Conservation (phyloP, 805 yeast genomes). For the Lipomyces yamanashiensis region DNA sequence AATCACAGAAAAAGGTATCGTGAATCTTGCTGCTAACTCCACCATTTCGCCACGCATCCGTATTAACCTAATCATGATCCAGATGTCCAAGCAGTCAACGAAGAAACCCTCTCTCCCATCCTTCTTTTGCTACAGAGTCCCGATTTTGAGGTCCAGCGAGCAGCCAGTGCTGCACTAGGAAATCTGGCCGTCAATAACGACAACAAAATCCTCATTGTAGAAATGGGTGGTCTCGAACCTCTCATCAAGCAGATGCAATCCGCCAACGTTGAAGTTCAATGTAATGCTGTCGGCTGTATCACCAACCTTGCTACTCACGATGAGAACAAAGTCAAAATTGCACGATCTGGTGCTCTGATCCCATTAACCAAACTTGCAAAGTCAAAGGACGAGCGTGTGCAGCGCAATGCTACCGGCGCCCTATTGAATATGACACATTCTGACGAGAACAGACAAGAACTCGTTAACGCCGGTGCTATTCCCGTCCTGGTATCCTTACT, state of each 20-base stretch:
- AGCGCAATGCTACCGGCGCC: constrained; percentile 98
- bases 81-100: constrained; percentile 85
- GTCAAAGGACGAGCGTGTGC: constrained; percentile 92
- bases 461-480: constrained; percentile 97
- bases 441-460: constrained; percentile 91
- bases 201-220: constrained; percentile 89
- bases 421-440: constrained; percentile 97
- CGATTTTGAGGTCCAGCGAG: constrained; percentile 95
- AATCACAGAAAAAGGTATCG: constrained; percentile 80
- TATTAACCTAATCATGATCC: not conserved
- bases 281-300: constrained; percentile 98
- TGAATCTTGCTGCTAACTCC: not conserved
- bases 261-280: constrained; percentile 95
- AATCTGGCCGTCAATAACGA: constrained; percentile 96
- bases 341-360: constrained; percentile 91
- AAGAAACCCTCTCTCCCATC: constrained; percentile 93
- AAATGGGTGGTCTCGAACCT: constrained; percentile 98
- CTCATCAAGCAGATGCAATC: constrained; percentile 97
- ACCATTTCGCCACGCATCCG: not conserved
- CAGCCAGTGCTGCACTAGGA: constrained; percentile 99
- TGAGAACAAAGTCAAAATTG: constrained; percentile 93
- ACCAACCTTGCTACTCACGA: constrained; percentile 98
- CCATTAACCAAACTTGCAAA: constrained; percentile 94
- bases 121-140: constrained; percentile 80
- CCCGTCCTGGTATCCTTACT: constrained; percentile 90